Conservation (phyloP, 1,139 yeast species). For the Zygosaccharomyces pseudobailii region DNA sequence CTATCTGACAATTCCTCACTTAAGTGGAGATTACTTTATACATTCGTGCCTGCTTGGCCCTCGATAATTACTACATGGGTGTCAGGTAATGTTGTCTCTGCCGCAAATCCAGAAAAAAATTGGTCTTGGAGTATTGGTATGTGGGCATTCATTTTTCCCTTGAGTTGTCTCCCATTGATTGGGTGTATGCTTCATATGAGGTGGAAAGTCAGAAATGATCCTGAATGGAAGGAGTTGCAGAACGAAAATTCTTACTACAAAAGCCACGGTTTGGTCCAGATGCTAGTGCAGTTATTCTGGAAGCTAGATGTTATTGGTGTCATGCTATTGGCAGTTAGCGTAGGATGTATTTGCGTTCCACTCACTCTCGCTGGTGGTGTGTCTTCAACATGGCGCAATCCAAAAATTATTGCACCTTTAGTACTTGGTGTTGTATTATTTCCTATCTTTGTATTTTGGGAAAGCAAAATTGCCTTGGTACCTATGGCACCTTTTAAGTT, state of each 20-base stretch:
- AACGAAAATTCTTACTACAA: constrained; percentile 30
- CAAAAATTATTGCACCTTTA: constrained; percentile 57
- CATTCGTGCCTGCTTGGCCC: constrained; percentile 64
- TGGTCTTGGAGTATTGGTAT: constrained; percentile 78
- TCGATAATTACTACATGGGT: constrained; percentile 75
- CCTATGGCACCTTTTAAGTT: constrained; percentile 59
- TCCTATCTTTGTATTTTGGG: constrained; percentile 55
- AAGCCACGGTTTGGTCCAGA: constrained; percentile 24
- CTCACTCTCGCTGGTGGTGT: constrained; percentile 61
- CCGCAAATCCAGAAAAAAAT: constrained; percentile 35
- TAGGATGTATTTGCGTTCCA: constrained; percentile 49
- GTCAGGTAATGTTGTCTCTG: constrained; percentile 50
- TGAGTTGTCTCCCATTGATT: constrained; percentile 55
- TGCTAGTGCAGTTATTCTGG: constrained; percentile 37
- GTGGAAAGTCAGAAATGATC: constrained; percentile 46
- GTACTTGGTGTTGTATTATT: constrained; percentile 56
- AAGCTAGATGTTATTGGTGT: constrained; percentile 54
- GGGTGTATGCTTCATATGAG: constrained; percentile 53
- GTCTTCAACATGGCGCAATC: constrained; percentile 47
- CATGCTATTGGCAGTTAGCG: constrained; percentile 43
- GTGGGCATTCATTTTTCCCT: constrained; percentile 76
- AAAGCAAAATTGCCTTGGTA: constrained; percentile 43
- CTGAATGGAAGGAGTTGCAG: constrained; percentile 41
- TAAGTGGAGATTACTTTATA: constrained; percentile 63
- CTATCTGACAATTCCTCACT: constrained; percentile 62